Evolutionary conservation across 1,139 yeast genomes (phyloP).

Genomic region (Kluyveromyces sp.): DNA sequence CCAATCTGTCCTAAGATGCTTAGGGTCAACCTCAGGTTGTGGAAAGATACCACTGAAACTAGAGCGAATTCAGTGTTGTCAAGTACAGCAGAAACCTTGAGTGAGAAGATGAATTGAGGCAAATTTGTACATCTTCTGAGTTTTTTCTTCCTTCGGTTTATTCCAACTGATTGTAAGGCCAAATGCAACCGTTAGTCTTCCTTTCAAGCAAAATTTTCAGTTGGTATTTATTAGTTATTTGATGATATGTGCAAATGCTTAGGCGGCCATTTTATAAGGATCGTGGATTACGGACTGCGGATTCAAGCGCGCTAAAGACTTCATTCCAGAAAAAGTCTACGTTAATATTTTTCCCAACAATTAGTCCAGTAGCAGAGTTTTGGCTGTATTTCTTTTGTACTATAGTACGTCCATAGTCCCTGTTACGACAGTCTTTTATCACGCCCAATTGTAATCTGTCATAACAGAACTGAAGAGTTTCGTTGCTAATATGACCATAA

Average conservation of each 20-base stretch:
- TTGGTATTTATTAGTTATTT: no score
- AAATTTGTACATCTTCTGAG: no score
- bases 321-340: slow-evolving; percentile 48
- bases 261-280: neutral
- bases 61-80: no score
- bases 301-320: slow-evolving; percentile 38
- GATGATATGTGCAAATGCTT: neutral
- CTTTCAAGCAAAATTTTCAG: no score
- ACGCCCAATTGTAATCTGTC: slow-evolving; percentile 34
- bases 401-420: slow-evolving; percentile 24
- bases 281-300: slow-evolving; percentile 15
- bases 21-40: slow-evolving; percentile 17
- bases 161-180: no score
- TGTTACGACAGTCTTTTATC: slow-evolving; percentile 29
- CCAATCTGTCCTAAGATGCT: slow-evolving; percentile 36
- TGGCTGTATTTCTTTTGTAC: slow-evolving; percentile 22
- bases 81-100: neutral
- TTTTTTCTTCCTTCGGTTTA: no score
- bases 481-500: slow-evolving; percentile 25
- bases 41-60: neutral
- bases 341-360: slow-evolving; percentile 42
- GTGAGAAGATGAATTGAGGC: no score
- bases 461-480: slow-evolving; percentile 30
- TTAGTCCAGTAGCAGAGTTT: slow-evolving; percentile 37
- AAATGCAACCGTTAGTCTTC: no score